These are phyloP conservation scores for Climacium dendroides DNA, from an alignment of 225 moss, liverwort and hornwort genomes.

Conservation along the genomic window DNA sequence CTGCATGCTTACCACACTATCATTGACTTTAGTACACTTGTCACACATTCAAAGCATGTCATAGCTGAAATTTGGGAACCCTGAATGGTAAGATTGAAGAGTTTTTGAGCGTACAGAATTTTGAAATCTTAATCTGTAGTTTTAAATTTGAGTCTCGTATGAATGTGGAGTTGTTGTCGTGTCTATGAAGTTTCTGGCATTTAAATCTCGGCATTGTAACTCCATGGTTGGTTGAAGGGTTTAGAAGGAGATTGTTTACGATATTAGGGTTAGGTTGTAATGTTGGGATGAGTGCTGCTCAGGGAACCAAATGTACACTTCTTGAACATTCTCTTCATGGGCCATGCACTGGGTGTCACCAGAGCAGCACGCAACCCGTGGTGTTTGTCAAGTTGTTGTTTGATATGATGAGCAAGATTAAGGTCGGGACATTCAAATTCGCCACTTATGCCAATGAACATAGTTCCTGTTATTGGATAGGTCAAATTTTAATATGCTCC, in stretches of 20 bases:
- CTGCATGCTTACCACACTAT: not conserved
- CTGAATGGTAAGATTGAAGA: not conserved
- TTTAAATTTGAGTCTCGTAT: not conserved
- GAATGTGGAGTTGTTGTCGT: not conserved
- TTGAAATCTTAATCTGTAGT: not conserved
- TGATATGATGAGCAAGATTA: too few species aligned
- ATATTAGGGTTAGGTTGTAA: not conserved
- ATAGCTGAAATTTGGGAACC: not conserved
- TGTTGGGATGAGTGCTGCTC: not conserved
- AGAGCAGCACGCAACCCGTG: too few species aligned
- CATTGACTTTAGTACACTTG: not conserved
- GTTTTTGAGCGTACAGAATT: not conserved
- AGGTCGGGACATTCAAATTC: too few species aligned
- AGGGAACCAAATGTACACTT: not conserved
- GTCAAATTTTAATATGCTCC: too few species aligned
- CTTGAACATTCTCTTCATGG: not conserved
- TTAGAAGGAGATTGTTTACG: not conserved
- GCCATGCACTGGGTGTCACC: too few species aligned
- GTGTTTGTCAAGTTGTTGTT: too few species aligned
- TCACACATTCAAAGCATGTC: too few species aligned
- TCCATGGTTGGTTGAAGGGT: not conserved
- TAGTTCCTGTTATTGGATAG: too few species aligned
- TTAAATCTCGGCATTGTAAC: not conserved
- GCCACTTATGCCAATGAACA: too few species aligned
- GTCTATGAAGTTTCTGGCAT: not conserved